Evolutionary conservation across 1,284 basidiomycete genomes (phyloP), one percentile per base, ranked within the genome.

Genomic region (Cryptococcus sp.): DNA sequence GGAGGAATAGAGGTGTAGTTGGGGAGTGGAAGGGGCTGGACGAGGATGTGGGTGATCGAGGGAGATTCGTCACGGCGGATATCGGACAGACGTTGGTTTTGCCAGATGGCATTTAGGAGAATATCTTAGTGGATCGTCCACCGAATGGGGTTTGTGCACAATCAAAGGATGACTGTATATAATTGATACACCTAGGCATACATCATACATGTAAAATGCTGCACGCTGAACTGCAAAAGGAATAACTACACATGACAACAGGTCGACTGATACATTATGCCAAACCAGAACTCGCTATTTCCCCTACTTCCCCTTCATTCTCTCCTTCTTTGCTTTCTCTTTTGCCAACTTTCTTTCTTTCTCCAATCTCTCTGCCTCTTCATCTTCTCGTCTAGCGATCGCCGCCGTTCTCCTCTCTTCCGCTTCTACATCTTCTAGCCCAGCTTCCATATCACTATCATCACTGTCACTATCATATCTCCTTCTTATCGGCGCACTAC

Each of bases 381-480:
- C 65, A 59, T 75, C 73, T 55, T 75, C 75, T 49, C 52, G 51
- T 37, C 70, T 60, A 6, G 71, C 73, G 41, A 71, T 70, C 55
- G 58, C 59, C 46, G 63, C 61, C 38, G 71, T 64, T 36, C 65
- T 56, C 55, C 57, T 59, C 59, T 74, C 71, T 59, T 74, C 70
- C 46, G 51, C 56, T 53, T 72, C 72, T 11, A 73, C 66, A 61
- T 72, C 74, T 42, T 56, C 63, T 49, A 74, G 52, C 2, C 71
- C 71, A 15, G 73, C 73, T 57, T 75, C 73, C 71, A 73, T 75
- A 63, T 75, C 74, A 36, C 62, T 64, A 30, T 60, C 62, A 50
- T 59, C 61, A 11, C 58, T 60, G 23, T 63, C 56, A 38, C 67
- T 66, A 33, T 53, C 47, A 52, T 67, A 63, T 13, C 38, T 46